Evolutionary conservation across 75 land plant species (phyloP).

Genomic region (Adiantum capillusveneris): DNA sequence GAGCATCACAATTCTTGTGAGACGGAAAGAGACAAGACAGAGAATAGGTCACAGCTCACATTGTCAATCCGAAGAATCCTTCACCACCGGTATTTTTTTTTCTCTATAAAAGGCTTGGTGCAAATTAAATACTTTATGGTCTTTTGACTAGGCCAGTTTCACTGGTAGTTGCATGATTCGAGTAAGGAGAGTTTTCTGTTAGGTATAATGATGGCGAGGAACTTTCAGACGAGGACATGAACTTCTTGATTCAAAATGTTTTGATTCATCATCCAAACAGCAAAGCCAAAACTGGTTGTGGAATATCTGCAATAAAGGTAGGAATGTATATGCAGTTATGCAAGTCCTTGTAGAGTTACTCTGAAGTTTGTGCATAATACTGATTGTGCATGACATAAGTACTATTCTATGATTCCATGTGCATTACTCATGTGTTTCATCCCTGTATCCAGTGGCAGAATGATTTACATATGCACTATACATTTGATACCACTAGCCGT

Average conservation of each 20-base stretch:
- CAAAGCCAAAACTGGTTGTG: slow-evolving; percentile 48
- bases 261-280: slow-evolving; percentile 50
- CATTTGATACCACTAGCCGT: no score
- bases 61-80: not conserved
- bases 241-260: slow-evolving; percentile 31
- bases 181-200: not conserved
- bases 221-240: slow-evolving; percentile 32
- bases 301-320: slow-evolving; percentile 54
- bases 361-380: no score
- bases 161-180: no score
- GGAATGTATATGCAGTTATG: no score
- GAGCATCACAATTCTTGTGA: not conserved
- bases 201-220: slow-evolving; percentile 16
- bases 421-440: no score
- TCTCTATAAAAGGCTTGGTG: not conserved
- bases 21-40: not conserved
- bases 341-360: no score
- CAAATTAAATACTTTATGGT: no score
- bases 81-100: not conserved
- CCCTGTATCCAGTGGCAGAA: no score
- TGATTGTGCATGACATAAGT: no score
- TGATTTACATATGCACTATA: no score
- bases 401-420: no score
- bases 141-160: no score
- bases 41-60: not conserved